Evolutionary conservation across 176 grass and related monocot genomes (phyloP).

Genomic region (Triticum urartu): DNA sequence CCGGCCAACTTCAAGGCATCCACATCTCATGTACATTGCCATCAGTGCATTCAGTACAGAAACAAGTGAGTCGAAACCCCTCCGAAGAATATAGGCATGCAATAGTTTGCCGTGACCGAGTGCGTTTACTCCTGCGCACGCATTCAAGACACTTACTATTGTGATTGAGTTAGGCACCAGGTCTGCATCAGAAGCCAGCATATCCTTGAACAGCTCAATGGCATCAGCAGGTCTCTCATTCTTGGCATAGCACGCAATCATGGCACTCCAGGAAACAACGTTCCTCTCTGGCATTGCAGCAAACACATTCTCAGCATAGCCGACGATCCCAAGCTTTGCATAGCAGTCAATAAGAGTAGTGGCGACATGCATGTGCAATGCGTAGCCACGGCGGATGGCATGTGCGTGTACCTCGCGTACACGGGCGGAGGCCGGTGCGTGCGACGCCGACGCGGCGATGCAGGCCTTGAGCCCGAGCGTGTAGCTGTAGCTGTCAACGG

Average conservation of each 20-base stretch:
- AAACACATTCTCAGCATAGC: slow-evolving; percentile 55
- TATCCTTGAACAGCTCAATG: slow-evolving; percentile 64
- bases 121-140: slow-evolving; percentile 52
- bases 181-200: slow-evolving; percentile 51
- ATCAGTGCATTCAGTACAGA: slow-evolving; percentile 65
- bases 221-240: slow-evolving; percentile 77
- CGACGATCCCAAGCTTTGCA: slow-evolving; percentile 58
- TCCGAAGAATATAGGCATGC: slow-evolving; percentile 64
- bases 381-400: slow-evolving; percentile 33
- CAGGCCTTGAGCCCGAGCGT: slow-evolving; percentile 78
- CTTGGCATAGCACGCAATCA: slow-evolving; percentile 82
- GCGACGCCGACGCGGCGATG: slow-evolving; percentile 54
- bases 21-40: slow-evolving; percentile 77
- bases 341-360: slow-evolving; percentile 90
- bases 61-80: slow-evolving; percentile 49
- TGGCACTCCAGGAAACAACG: slow-evolving; percentile 88
- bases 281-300: slow-evolving; percentile 56
- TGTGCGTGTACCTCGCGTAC: slow-evolving; percentile 64
- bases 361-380: slow-evolving; percentile 50
- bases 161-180: slow-evolving; percentile 58
- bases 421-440: slow-evolving; percentile 26
- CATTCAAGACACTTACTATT: slow-evolving; percentile 57
- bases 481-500: slow-evolving; percentile 75
- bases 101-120: slow-evolving; percentile 57
- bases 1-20: slow-evolving; percentile 39